Conservation (phyloP, 139 green algal genomes). For the Spirogloea muscicola region DNA sequence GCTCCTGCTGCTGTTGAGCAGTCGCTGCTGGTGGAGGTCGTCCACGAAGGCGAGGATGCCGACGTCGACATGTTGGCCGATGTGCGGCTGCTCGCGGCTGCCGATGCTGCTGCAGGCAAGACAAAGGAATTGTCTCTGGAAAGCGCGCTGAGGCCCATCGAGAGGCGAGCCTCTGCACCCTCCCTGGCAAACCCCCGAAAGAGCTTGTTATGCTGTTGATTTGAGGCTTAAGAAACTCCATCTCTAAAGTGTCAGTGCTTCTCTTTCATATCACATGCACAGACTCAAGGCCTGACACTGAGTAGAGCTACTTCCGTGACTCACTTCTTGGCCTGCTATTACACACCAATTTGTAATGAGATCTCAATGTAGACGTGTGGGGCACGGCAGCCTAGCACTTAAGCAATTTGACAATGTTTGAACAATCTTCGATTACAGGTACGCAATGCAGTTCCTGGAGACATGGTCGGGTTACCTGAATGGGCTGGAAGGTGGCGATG, state of each 20-base stretch:
- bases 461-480: no score
- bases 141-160: constrained; percentile 34
- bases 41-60: not conserved
- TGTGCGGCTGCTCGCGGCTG: constrained; percentile 33
- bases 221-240: not conserved
- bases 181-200: no score
- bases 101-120: constrained; percentile 25
- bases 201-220: constrained; percentile 6
- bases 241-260: no score
- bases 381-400: not conserved
- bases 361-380: not conserved
- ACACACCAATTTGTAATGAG: not conserved
- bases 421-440: constrained; percentile 8
- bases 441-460: constrained; percentile 47
- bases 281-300: not conserved
- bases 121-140: constrained; percentile 15
- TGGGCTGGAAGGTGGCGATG: no score
- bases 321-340: not conserved
- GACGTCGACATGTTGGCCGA: constrained; percentile 46
- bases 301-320: not conserved
- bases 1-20: not conserved
- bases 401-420: not conserved
- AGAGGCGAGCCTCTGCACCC: constrained; percentile 21
- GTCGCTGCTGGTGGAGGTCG: not conserved
- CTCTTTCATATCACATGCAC: not conserved